Evolutionary conservation across 306 rosid species (phyloP).

Genomic region (Rosa rugosa): DNA sequence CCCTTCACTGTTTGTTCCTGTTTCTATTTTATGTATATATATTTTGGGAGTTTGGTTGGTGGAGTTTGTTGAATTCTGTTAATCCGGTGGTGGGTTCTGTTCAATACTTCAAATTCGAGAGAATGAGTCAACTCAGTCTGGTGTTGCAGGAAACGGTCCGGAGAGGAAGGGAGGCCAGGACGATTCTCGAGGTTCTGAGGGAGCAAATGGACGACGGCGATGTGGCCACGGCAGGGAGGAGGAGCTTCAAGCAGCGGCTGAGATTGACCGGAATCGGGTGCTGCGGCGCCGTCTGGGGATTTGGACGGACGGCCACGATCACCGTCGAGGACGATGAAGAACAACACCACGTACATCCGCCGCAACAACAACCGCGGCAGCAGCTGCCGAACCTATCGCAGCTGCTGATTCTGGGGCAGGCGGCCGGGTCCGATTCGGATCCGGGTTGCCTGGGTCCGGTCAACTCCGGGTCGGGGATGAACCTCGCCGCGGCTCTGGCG

Average conservation of each 20-base stretch:
- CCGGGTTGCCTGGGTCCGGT: conserved; percentile 39
- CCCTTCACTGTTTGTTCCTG: neutral
- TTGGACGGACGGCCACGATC: conserved; percentile 32
- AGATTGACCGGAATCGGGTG: conserved; percentile 72
- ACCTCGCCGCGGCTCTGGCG: conserved; percentile 87
- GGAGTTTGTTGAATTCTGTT: neutral
- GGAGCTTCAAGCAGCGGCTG: conserved; percentile 72
- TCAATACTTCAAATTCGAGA: too few relatives aligned
- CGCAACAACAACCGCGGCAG: neutral
- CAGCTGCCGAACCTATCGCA: neutral
- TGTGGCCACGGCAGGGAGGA: conserved; percentile 41
- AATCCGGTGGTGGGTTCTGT: neutral
- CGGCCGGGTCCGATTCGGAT: conserved; percentile 1
- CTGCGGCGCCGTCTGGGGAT: conserved; percentile 81
- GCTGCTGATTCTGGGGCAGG: conserved; percentile 30
- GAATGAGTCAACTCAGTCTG: conserved; percentile 77
- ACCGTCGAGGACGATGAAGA: conserved; percentile 27
- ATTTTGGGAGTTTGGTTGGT: neutral
- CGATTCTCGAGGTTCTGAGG: conserved; percentile 62
- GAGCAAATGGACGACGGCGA: conserved; percentile 70
- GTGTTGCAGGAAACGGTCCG: conserved; percentile 69
- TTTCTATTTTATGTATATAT: neutral
- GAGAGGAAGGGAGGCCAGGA: conserved; percentile 54
- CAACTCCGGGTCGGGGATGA: conserved; percentile 57
- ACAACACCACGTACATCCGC: neutral